Base-by-base conservation (phyloP, 2,329 filamentous ascomycete genomes). In the Didymella keratinophila region DNA sequence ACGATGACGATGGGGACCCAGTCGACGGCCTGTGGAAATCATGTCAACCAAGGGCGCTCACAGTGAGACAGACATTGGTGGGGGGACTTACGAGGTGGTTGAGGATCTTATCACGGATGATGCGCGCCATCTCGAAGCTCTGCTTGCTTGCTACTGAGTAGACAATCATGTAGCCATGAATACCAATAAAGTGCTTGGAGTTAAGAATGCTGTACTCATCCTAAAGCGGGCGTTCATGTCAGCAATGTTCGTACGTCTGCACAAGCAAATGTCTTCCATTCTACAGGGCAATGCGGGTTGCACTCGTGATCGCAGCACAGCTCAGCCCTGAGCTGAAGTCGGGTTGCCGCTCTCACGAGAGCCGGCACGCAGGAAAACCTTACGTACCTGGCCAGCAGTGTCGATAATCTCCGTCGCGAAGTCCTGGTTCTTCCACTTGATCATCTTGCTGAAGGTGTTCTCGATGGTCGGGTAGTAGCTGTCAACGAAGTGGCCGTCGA, bases 381-480 rank as follows among this genome's bases (percentile, higher is more conserved):
- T 27, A 39, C 81, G 73, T 83, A 93, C 90, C 84, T 97, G 93
- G 60, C 95, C 95, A 52, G 95, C 95, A 27, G 95, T 99, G 77
- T 99, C 95, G 77, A 99, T 95, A 72, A 99, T 98, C 81, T 99
- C 95, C 12, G 93, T 97, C 50, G 91, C 88, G 78, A 89, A 99
- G 66, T 98, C 95, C 78, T 97, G 92, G 49, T 91, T 90, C 79
- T 95, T 96, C 78, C 91, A 90, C 71, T 92, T 90, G 77, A 99
- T 97, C 68, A 93, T 89, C 78, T 96, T 96, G 83, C 90, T 96
- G 78, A 99, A 99, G 2, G 94, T 98, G 78, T 98, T 99, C 79
- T 99, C 95, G 73, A 99, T 98, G 39, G 95, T 99, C 34, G 95
- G 95, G 78, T 99, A 99, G 81, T 99, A 99, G 78, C 91, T 96